These are phyloP conservation scores for Fragaria iinumae DNA, from an alignment of 306 rosid species.

Conservation along the genomic window DNA sequence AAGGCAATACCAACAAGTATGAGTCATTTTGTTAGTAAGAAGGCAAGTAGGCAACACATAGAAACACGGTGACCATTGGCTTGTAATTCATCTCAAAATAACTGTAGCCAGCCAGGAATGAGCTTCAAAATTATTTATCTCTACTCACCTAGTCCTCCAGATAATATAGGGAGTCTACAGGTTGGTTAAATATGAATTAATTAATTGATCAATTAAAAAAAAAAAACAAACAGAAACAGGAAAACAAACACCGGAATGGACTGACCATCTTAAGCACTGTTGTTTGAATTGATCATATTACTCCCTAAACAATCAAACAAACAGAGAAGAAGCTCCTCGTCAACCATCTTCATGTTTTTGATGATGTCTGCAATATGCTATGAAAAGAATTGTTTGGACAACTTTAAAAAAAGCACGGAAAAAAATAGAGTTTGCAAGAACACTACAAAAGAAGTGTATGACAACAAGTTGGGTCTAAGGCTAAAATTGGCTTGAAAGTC, in stretches of 20 bases:
- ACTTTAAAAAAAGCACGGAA: neutral
- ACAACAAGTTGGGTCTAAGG: neutral
- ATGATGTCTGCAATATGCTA: neutral
- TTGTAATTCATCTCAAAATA: neutral
- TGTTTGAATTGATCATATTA: neutral
- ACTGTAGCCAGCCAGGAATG: neutral
- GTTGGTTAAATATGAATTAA: neutral
- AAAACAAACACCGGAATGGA: neutral
- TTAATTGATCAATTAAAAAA: neutral
- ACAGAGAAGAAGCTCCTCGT: neutral
- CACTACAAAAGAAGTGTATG: neutral
- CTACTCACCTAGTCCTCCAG: neutral
- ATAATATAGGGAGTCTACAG: neutral
- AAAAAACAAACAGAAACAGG: neutral
- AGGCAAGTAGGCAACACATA: constrained; percentile 1
- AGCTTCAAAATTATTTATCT: neutral
- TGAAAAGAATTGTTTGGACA: neutral
- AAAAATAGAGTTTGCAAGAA: neutral
- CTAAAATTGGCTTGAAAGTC: constrained; percentile 14
- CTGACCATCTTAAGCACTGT: neutral
- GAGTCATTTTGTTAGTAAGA: neutral
- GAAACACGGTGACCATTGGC: neutral
- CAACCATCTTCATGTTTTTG: neutral
- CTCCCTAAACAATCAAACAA: constrained; percentile 1
- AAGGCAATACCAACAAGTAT: neutral